Percentiles rank a stretch among this genome's conserved stretches.
Conservation (phyloP, 1,284 basidiomycete species). For the Sporisorium exsertum region DNA sequence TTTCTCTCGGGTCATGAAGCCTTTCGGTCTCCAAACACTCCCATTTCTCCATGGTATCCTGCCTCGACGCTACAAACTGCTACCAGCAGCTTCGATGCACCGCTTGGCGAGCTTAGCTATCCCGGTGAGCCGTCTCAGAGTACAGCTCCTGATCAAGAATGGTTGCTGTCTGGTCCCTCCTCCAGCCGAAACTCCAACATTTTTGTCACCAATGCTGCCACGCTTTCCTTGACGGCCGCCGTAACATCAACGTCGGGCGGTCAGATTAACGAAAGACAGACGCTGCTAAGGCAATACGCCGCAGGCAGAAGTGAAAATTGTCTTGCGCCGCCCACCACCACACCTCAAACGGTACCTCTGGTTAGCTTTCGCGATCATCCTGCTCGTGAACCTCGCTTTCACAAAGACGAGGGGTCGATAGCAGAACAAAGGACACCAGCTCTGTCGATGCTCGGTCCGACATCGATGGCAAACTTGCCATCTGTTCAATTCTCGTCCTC, state of each 20-base stretch:
- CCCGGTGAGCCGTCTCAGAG: not conserved
- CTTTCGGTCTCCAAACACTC: constrained; percentile 12
- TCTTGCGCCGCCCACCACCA: not conserved
- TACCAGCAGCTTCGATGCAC: not conserved
- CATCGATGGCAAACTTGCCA: constrained; percentile 9
- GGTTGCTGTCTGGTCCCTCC: not conserved
- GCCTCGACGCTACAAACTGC: not conserved
- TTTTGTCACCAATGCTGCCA: not conserved
- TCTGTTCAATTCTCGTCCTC: not conserved
- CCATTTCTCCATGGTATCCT: constrained; percentile 13
- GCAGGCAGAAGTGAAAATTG: not conserved
- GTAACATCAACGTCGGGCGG: not conserved
- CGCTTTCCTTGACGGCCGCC: not conserved
- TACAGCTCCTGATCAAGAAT: not conserved
- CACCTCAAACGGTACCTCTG: not conserved
- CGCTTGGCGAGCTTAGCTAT: not conserved
- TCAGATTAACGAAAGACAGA: not conserved
- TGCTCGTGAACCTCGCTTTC: not conserved
- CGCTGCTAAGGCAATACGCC: too few relatives aligned
- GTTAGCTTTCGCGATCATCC: not conserved
- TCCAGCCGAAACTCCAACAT: not conserved
- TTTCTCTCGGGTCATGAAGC: constrained; percentile 28
- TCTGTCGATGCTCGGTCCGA: not conserved
- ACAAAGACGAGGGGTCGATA: not conserved
- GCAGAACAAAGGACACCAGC: not conserved